Base-by-base conservation (phyloP, 2,329 filamentous ascomycete species). In the Fonsecaea pedrosoi region DNA sequence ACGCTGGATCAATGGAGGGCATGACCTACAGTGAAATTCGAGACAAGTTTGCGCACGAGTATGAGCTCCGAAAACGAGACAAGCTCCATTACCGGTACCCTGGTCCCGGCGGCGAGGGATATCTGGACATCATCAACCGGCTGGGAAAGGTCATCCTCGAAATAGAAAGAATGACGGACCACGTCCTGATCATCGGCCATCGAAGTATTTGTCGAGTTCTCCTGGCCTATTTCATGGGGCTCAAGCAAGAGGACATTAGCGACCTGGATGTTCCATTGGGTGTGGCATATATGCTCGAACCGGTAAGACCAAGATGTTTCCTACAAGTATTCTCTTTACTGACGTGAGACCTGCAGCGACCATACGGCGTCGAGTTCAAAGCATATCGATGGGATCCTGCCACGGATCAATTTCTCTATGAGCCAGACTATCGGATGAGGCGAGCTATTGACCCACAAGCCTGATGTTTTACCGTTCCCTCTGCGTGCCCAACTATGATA, bases 21-120 rank as follows among this genome's bases (percentile, higher is more conserved):
- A 88, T 97, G 83, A 98, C 95, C 0, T 98, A 99, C 77, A 87
- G 91, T 1, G 92, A 97, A 73, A 98, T 99, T 73, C 89, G 89
- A 64, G 81, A 85, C n/a, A 87, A 89, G 68, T 90, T 90, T 75
- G 90, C 89, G 0, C 89, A 92, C 2, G 94, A 99, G 76, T 99
- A 92, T 76, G 83, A 84, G 48, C 89, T 91, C 74, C 91, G 95
- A 57, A 87, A 89, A 70, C 83, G 83, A 66, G 91, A 98, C 82
- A 99, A 99, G 82, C 88, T 99, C 60, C 91, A 92, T 73, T 99
- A 99, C 79, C 93, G 96, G 70, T 98, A 98, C 78, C 95, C 95
- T 1, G 95, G 95, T 4, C 92, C 96, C 18, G 95, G 95, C 30
- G 95, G 95, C 60, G 95, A 99, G 79, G 93, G 94, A 35, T 99